phyloP scores from a whole-genome alignment of 306 rosid species.

The Senna tora region DNA sequence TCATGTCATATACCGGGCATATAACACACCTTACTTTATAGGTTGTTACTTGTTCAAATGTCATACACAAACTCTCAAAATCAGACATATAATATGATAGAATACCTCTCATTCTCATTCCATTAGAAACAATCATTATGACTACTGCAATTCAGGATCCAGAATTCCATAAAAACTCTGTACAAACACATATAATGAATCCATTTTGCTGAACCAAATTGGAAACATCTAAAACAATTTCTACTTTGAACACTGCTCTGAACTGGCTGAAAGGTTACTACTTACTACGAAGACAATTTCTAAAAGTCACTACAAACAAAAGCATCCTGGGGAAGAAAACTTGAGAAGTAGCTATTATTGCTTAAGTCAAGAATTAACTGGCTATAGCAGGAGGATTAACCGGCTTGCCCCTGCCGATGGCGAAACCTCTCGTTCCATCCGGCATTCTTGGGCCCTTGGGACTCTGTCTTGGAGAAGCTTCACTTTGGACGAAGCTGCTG shows the following conservation, averaged over 20 bases:
- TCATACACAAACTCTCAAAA: too few relatives aligned
- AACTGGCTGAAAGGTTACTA: too few relatives aligned
- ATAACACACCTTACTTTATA: too few relatives aligned
- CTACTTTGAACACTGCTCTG: not conserved
- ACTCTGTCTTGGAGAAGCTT: conserved; percentile 52
- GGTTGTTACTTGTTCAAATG: too few relatives aligned
- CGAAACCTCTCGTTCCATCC: conserved; percentile 86
- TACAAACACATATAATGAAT: conserved; percentile 5
- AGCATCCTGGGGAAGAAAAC: conserved; percentile 14
- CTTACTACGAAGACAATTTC: conserved; percentile 38
- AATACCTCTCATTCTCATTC: too few relatives aligned
- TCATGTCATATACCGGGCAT: too few relatives aligned
- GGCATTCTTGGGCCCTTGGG: conserved; percentile 91
- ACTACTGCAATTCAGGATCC: conserved; percentile 22
- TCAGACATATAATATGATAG: too few relatives aligned
- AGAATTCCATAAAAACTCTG: too few relatives aligned
- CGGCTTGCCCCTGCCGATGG: conserved; percentile 87
- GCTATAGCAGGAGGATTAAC: conserved; percentile 40
- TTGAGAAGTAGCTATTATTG: conserved; percentile 36
- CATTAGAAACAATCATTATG: conserved; percentile 1
- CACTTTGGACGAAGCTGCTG: too few relatives aligned
- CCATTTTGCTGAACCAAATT: conserved; percentile 24
- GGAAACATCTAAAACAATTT: conserved; percentile 16
- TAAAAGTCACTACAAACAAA: conserved; percentile 35
- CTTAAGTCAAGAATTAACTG: conserved; percentile 44